A percentile compares a stretch with the other conserved stretches of the same genome.
Evolutionary conservation across 306 rosid genomes (phyloP).

Genomic region (Prunus mume): DNA sequence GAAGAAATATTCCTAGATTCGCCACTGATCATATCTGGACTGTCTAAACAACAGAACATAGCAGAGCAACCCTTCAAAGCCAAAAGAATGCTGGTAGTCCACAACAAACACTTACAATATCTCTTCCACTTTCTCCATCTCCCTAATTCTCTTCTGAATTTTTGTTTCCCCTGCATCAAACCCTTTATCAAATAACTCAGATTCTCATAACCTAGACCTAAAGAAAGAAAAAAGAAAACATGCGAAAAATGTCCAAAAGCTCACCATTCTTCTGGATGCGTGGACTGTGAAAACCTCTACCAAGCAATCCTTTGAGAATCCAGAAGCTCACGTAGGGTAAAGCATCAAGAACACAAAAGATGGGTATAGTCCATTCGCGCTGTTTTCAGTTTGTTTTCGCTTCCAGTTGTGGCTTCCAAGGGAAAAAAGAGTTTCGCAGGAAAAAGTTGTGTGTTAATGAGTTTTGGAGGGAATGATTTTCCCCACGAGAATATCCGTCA

Average conservation of each 20-base stretch:
- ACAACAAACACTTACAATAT: too few relatives aligned
- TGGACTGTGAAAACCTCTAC: constrained; percentile 39
- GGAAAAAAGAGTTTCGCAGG: too few relatives aligned
- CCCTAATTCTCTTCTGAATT: constrained; percentile 30
- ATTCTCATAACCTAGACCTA: not conserved
- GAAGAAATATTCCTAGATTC: too few relatives aligned
- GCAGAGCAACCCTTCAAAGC: constrained; percentile 38
- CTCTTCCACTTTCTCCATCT: constrained; percentile 28
- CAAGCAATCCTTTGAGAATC: constrained; percentile 38
- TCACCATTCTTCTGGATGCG: constrained; percentile 29
- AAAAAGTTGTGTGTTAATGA: too few relatives aligned
- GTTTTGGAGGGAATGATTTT: too few relatives aligned
- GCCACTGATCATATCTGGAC: constrained; percentile 24
- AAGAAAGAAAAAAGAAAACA: not conserved
- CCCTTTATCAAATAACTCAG: too few relatives aligned
- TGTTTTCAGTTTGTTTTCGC: not conserved
- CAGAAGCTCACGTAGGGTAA: constrained; percentile 47
- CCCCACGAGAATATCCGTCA: too few relatives aligned
- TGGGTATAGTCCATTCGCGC: constrained; percentile 25
- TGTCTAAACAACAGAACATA: constrained; percentile 45
- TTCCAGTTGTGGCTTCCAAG: not conserved
- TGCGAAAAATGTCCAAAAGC: not conserved
- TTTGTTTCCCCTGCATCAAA: constrained; percentile 32
- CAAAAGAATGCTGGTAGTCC: constrained; percentile 31
- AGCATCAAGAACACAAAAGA: constrained; percentile 45